These are phyloP conservation scores for Talaromyces piceae DNA, from an alignment of 2,329 filamentous ascomycete genomes.

Conservation along the genomic window DNA sequence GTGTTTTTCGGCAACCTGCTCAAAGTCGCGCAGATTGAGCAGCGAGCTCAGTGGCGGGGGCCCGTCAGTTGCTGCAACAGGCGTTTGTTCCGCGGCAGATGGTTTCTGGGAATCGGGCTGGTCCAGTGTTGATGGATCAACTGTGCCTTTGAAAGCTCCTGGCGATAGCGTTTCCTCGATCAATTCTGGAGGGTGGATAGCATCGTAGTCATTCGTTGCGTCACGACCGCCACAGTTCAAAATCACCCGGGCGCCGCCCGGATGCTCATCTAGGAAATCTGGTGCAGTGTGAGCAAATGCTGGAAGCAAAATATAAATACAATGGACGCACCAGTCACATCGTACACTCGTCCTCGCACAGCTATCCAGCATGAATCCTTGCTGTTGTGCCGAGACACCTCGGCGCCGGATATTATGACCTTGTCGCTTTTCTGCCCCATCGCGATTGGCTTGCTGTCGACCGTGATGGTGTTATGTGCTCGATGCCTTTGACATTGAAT, in stretches of 20 bases:
- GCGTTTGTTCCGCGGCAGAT: not conserved
- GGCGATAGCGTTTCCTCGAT: constrained; percentile 22
- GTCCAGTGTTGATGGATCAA: constrained; percentile 16
- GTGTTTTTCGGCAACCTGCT: constrained; percentile 25
- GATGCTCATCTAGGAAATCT: constrained; percentile 28
- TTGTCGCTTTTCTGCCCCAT: not conserved
- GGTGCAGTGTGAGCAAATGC: not conserved
- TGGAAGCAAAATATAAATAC: not conserved
- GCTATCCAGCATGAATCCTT: constrained; percentile 47
- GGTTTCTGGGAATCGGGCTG: not conserved
- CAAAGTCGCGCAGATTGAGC: constrained; percentile 33
- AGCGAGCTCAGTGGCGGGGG: constrained; percentile 24
- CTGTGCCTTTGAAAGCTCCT: constrained; percentile 17
- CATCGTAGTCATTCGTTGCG: constrained; percentile 29
- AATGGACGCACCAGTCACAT: constrained; percentile 34
- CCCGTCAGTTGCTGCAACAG: not conserved
- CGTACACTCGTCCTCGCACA: constrained; percentile 46
- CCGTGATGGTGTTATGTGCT: not conserved
- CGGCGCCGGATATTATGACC: constrained; percentile 19
- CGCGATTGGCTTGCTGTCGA: not conserved
- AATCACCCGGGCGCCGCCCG: constrained; percentile 27
- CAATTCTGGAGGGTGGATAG: constrained; percentile 25
- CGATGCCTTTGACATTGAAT: not conserved
- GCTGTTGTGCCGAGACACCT: constrained; percentile 44
- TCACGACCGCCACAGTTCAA: constrained; percentile 28